phyloP scores from a whole-genome alignment of 2,329 filamentous ascomycete genomes.

The Beauveria pseudobassiana region DNA sequence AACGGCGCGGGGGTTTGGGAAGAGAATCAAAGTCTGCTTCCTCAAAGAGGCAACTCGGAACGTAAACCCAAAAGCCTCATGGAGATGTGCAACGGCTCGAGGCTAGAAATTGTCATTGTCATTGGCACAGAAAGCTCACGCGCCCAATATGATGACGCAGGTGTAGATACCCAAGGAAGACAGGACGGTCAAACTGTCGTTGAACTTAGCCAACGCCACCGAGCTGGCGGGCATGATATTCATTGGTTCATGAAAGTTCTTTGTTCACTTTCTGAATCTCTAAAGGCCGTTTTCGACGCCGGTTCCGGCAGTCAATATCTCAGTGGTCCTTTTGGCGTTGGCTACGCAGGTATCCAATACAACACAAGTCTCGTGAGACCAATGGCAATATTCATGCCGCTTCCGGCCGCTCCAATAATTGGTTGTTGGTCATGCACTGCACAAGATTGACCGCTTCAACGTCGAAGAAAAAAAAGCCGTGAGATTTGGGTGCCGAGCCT shows the following conservation, averaged over 20 bases:
- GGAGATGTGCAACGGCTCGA: not conserved
- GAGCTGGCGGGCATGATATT: not conserved
- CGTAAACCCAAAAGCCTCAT: not conserved
- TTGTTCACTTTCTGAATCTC: conserved; percentile 22
- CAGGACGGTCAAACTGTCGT: too few relatives aligned
- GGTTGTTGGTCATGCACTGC: conserved; percentile 43
- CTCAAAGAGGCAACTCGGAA: not conserved
- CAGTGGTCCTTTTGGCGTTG: conserved; percentile 25
- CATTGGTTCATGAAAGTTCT: not conserved
- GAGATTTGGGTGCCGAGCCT: conserved; percentile 28
- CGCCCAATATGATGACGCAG: not conserved
- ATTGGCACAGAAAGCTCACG: not conserved
- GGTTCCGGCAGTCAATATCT: conserved; percentile 32
- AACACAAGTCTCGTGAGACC: conserved; percentile 31
- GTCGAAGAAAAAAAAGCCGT: conserved; percentile 26
- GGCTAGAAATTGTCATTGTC: not conserved
- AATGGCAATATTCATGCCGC: conserved; percentile 38
- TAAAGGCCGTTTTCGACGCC: conserved; percentile 27
- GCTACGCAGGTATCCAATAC: conserved; percentile 31
- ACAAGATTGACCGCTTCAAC: conserved; percentile 46
- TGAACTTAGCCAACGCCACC: too few relatives aligned
- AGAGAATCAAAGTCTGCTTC: not conserved
- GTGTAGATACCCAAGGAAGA: too few relatives aligned
- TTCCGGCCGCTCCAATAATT: conserved; percentile 33
- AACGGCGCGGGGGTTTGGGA: too few relatives aligned